Evolutionary conservation across 495 filamentous ascomycete species (phyloP).

Genomic region (Immersiella caudata): DNA sequence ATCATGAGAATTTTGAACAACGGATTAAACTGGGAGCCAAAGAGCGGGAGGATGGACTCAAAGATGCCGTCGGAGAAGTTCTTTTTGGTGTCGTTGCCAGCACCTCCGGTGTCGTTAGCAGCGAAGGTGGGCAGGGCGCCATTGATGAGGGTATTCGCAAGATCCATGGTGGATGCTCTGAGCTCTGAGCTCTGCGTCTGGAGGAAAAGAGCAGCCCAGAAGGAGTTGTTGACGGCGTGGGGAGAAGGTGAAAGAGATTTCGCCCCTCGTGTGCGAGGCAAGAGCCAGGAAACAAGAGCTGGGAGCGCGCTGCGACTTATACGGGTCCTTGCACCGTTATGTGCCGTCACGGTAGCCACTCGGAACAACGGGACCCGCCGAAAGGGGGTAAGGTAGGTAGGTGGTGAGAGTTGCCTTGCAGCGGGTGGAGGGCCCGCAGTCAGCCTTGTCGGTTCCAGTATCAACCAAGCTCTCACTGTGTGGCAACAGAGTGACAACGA

Average conservation of each 20-base stretch:
- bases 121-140: conserved; percentile 30
- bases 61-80: conserved; percentile 27
- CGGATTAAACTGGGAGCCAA: conserved; percentile 38
- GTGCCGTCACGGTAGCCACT: not conserved
- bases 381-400: not conserved
- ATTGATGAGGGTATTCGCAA: conserved; percentile 26
- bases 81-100: conserved; percentile 18
- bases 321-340: not conserved
- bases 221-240: not conserved
- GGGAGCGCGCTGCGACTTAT: not conserved
- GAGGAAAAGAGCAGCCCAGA: not conserved
- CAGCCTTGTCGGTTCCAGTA: not conserved
- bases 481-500: not conserved
- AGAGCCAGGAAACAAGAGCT: not conserved
- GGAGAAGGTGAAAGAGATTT: not conserved
- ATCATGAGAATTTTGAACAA: conserved; percentile 34
- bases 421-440: not conserved
- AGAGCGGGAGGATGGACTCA: conserved; percentile 33
- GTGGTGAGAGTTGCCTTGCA: not conserved
- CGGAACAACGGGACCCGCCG: not conserved
- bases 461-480: not conserved
- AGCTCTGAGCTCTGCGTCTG: not conserved
- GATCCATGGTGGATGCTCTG: conserved; percentile 28
- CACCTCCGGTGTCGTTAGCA: conserved; percentile 26
- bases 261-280: not conserved